Evolutionary conservation across 345 rosid genomes (phyloP).

Genomic region (Eucalyptus coolabah): DNA sequence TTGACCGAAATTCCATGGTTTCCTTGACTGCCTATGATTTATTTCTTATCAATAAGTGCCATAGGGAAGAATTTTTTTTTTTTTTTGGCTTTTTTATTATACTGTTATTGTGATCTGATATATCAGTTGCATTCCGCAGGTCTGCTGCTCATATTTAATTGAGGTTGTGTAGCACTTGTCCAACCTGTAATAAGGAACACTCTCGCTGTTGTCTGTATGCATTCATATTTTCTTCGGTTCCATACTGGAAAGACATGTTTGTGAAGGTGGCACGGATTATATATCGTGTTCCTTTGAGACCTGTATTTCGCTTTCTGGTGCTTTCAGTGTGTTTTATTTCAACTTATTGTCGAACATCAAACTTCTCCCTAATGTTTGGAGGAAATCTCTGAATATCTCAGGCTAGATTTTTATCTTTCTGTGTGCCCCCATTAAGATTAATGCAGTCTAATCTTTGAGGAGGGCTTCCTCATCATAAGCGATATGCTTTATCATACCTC

Average conservation of each 20-base stretch:
- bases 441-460: neutral
- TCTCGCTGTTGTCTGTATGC: neutral
- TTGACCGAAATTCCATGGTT: no score
- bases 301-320: neutral
- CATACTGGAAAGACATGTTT: conserved; percentile 3
- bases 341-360: neutral
- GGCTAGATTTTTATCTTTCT: no score
- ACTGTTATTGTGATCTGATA: neutral
- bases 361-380: neutral
- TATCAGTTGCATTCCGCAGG: neutral
- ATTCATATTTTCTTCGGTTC: conserved; percentile 7
- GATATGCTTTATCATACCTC: neutral
- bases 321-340: neutral
- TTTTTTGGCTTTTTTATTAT: no score
- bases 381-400: neutral
- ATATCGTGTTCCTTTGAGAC: neutral
- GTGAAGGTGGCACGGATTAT: conserved; percentile 17
- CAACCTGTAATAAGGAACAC: neutral
- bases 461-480: neutral
- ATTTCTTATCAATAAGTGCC: no score
- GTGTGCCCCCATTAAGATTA: neutral
- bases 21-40: no score
- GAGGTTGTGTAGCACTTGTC: neutral
- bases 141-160: neutral
- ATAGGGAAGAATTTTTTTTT: neutral